Base-by-base conservation (phyloP, 805 yeast genomes). In the Scheffersomyces ergatensis region DNA sequence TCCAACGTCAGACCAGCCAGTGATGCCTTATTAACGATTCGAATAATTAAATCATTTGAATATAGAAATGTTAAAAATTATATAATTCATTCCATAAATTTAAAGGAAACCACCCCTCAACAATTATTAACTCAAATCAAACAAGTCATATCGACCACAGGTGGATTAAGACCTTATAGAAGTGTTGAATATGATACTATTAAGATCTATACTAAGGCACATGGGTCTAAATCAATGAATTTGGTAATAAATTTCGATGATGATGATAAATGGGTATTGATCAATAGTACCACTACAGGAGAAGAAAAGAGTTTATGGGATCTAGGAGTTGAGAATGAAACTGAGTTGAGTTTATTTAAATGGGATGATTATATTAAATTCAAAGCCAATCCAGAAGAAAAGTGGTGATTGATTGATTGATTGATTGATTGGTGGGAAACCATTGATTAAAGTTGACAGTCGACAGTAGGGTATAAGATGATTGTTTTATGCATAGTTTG, bases 201-300 rank as follows among this genome's bases (percentile, higher is more conserved):
- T 42, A 93, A 93, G 62, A 75, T 93, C 5, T 93, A 93, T 65
- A 85, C 96, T 21, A 89, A 89, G 57, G 98, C 99, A 0, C 98
- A 92, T 61, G 93, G 95, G 11, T 78, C 96, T 23, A 93, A 93
- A 65, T 87, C 97, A 2, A 85, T 89, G 80, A 89, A 93, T 57
- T 72, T 93, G 49, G 93, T 89, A 35, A 85, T 93, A 47, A 93
- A 93, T 59, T 77, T 93, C 59, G 96, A 88, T 20, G 82, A 90
- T 54, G 74, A 70, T 47, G 85, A 83, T 5, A 83, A 81, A 42
- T 85, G 95, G 89, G 67, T 86, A 13, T 48, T 70, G 37, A 51
- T 45, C 24, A 53, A 63, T 33, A 57, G 53, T 1, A 14, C 13
- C 5, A 24, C 35, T 13, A 29, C 26, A 6, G 39, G 33, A 13